Percentiles rank a stretch among this genome's conserved stretches.
Evolutionary conservation across 352 stramenopile genomes (phyloP).

Genomic region (Pythium chondricola): DNA sequence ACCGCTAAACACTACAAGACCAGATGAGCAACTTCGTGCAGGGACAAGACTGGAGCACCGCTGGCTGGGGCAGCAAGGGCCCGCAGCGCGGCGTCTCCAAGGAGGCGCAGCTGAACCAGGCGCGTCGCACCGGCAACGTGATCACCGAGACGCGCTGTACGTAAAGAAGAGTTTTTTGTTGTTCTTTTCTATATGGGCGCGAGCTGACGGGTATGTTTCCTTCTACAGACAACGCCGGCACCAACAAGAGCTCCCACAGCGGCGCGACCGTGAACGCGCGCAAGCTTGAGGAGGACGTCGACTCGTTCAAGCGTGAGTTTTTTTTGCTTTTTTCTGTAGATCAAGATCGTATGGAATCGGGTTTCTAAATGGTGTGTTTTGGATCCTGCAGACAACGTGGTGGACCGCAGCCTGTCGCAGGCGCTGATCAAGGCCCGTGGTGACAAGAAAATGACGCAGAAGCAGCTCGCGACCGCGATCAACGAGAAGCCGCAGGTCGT

Average conservation of each 20-base stretch:
- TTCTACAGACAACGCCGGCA: slow-evolving; percentile 46
- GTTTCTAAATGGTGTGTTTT: neutral
- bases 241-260: slow-evolving; percentile 85
- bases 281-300: slow-evolving; percentile 89
- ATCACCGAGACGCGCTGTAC: slow-evolving; percentile 70
- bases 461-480: slow-evolving; percentile 93
- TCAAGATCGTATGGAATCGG: neutral
- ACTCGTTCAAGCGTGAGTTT: slow-evolving; percentile 84
- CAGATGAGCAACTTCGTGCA: slow-evolving; percentile 49
- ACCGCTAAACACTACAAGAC: neutral
- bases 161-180: slow-evolving; percentile 14
- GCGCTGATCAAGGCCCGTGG: slow-evolving; percentile 94
- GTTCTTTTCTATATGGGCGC: neutral
- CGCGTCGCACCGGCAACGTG: slow-evolving; percentile 63
- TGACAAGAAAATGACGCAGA: slow-evolving; percentile 98
- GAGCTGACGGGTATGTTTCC: neutral
- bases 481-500: slow-evolving; percentile 97
- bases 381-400: slow-evolving; percentile 36
- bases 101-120: slow-evolving; percentile 63
- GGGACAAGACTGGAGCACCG: slow-evolving; percentile 72
- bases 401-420: slow-evolving; percentile 86
- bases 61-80: slow-evolving; percentile 71
- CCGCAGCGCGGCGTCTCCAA: slow-evolving; percentile 51
- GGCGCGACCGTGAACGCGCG: slow-evolving; percentile 75
- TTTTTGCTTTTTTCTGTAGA: slow-evolving; percentile 1